A percentile compares a stretch with the other conserved stretches of the same genome.
These are phyloP conservation scores for Penicillium aurantiogriseum DNA, from an alignment of 2,329 filamentous ascomycete genomes.

Conservation along the genomic window DNA sequence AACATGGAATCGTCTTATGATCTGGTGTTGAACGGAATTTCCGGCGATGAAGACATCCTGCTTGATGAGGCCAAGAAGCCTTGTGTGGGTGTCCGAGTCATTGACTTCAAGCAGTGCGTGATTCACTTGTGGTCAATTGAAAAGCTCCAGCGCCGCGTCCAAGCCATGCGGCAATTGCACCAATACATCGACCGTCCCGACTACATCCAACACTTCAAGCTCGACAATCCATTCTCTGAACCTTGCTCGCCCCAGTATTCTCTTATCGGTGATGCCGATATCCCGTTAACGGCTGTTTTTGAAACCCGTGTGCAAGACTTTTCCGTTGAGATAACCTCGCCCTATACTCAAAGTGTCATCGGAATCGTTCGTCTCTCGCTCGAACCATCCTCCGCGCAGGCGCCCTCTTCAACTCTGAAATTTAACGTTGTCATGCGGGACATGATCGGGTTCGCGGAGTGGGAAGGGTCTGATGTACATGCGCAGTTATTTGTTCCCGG, in stretches of 20 bases:
- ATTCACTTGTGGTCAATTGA: constrained; percentile 93
- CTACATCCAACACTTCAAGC: constrained; percentile 86
- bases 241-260: constrained; percentile 89
- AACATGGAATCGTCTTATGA: constrained; percentile 92
- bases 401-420: constrained; percentile 87
- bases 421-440: constrained; percentile 99
- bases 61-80: constrained; percentile 82
- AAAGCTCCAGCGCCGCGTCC: constrained; percentile 82
- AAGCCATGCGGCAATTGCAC: constrained; percentile 93
- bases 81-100: constrained; percentile 83
- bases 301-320: constrained; percentile 95
- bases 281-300: constrained; percentile 89
- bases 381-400: constrained; percentile 89
- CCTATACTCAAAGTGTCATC: constrained; percentile 85
- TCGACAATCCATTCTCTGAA: constrained; percentile 92
- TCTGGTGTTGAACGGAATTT: constrained; percentile 87
- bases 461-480: constrained; percentile 93
- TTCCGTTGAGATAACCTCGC: constrained; percentile 82
- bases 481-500: constrained; percentile 95
- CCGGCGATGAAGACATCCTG: constrained; percentile 78
- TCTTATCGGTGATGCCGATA: constrained; percentile 86
- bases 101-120: constrained; percentile 83
- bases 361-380: constrained; percentile 88
- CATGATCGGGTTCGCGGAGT: constrained; percentile 87
- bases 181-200: constrained; percentile 95